Evolutionary conservation across 2,329 filamentous ascomycete genomes (phyloP), one percentile per base, ranked within the genome.

Genomic region (Aspergillus hortae): DNA sequence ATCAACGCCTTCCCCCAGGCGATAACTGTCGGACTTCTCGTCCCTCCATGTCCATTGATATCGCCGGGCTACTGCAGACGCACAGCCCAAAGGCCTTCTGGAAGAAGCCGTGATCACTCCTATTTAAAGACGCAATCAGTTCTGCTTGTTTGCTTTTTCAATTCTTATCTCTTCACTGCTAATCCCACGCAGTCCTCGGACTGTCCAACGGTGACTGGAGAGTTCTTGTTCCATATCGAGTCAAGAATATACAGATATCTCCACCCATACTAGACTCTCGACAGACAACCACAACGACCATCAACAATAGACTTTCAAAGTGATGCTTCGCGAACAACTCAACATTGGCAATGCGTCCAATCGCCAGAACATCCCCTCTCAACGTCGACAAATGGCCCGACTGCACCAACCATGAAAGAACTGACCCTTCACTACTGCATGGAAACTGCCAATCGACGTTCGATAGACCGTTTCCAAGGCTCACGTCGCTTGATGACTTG

Each of bases 81-180:
- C 57, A 61, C 55, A 58, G 49, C 49, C 57, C 58, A 55, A 57
- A 36, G 11, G 49, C 51, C 56, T 61, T 61, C 59, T 61, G 57
- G 59, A 61, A 61, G 56, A 27, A 27, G 25, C 25, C 25, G 5
- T 27, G 25, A 9, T 27, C 2, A 10, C 7, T 23, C 25, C 9
- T 27, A 27, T 7, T 7, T 27, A 27, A 27, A 9, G 25, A 44
- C 4, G 6, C 19, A 12, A 25, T 40, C 36, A 9, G 7, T 10
- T 2, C 25, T 27, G 7, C 9, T 27, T 27, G 25, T 10, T 27
- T 27, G 21, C 21, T 23, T 23, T 23, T 23, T 6, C 6, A 23
- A 17, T 17, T 17, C 1, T 23, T 23, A 23, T 23, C 21, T 23
- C 21, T 6, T 23, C 21, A 23, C 6, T 23, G 21, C 21, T 3